These are phyloP conservation scores for Mucor piriformis DNA, from an alignment of 371 early-diverging fungal genomes.

Conservation along the genomic window DNA sequence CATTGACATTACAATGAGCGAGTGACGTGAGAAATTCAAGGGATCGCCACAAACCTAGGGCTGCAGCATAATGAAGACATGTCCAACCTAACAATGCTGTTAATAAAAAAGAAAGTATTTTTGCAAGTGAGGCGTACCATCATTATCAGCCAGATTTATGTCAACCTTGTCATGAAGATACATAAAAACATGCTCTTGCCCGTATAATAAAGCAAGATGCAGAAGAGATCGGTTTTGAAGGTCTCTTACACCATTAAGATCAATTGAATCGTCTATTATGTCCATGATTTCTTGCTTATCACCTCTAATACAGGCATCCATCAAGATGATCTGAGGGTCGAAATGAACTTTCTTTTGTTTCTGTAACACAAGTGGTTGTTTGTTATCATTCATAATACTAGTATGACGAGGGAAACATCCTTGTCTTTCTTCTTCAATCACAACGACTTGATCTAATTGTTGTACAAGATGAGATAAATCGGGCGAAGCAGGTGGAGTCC, in stretches of 20 bases:
- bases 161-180: constrained; percentile 33
- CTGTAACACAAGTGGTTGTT: constrained; percentile 16
- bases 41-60: constrained; percentile 42
- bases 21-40: constrained; percentile 33
- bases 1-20: constrained; percentile 31
- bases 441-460: neutral
- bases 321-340: constrained; percentile 35
- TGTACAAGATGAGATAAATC: neutral
- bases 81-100: constrained; percentile 47
- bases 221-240: constrained; percentile 26
- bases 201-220: constrained; percentile 44
- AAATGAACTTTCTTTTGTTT: constrained; percentile 43
- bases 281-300: constrained; percentile 31
- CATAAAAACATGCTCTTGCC: constrained; percentile 35
- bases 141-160: constrained; percentile 40
- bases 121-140: constrained; percentile 28
- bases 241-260: constrained; percentile 16
- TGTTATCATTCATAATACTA: constrained; percentile 4
- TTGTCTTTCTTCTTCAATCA: constrained; percentile 5
- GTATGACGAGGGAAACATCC: constrained; percentile 22
- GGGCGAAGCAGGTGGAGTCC: constrained; percentile 20
- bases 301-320: constrained; percentile 48
- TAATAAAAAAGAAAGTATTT: neutral
- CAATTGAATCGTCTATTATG: neutral
- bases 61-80: constrained; percentile 51